Percentiles rank a stretch among this genome's conserved stretches.
These are phyloP conservation scores for Exophiala dermatitidis DNA, from an alignment of 2,329 filamentous ascomycete genomes.

Conservation along the genomic window DNA sequence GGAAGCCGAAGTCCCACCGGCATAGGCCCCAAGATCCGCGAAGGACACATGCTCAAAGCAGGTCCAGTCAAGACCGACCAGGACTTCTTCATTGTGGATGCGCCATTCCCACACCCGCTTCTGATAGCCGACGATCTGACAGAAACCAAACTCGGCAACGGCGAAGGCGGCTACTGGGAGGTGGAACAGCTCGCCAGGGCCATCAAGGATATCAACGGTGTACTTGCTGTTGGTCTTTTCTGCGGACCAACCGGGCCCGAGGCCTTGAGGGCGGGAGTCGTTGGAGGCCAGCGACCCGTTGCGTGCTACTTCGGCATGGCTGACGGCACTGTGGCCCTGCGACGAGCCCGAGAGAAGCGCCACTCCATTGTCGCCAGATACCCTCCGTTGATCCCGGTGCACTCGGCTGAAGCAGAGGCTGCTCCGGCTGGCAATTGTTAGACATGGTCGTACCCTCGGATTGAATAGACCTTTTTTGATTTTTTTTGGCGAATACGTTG, in stretches of 20 bases:
- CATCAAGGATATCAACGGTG: slow-evolving; percentile 75
- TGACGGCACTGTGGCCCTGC: slow-evolving; percentile 60
- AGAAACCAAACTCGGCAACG: slow-evolving; percentile 45
- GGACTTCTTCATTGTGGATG: slow-evolving; percentile 84
- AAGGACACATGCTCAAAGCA: slow-evolving; percentile 67
- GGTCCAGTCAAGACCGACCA: slow-evolving; percentile 81
- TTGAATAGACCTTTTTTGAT: background rate
- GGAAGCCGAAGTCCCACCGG: slow-evolving; percentile 61
- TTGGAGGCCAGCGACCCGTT: slow-evolving; percentile 80
- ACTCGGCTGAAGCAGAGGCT: slow-evolving; percentile 7
- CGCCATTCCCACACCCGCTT: slow-evolving; percentile 66
- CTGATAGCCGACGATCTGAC: slow-evolving; percentile 54
- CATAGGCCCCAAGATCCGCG: slow-evolving; percentile 48
- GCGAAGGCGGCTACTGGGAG: slow-evolving; percentile 66
- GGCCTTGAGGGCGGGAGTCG: slow-evolving; percentile 51
- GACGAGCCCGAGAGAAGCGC: slow-evolving; percentile 35
- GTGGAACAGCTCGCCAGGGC: slow-evolving; percentile 64
- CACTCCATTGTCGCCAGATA: slow-evolving; percentile 23
- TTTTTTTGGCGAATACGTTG: slow-evolving; percentile 4
- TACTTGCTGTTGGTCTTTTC: slow-evolving; percentile 89
- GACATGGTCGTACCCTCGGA: background rate
- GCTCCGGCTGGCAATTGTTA: slow-evolving; percentile 4
- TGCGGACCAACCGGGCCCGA: slow-evolving; percentile 70
- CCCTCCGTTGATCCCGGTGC: slow-evolving; percentile 23
- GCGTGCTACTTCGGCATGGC: slow-evolving; percentile 93